Conservation (phyloP, 2,329 filamentous ascomycete species). For the Fusarium cyanostomum region DNA sequence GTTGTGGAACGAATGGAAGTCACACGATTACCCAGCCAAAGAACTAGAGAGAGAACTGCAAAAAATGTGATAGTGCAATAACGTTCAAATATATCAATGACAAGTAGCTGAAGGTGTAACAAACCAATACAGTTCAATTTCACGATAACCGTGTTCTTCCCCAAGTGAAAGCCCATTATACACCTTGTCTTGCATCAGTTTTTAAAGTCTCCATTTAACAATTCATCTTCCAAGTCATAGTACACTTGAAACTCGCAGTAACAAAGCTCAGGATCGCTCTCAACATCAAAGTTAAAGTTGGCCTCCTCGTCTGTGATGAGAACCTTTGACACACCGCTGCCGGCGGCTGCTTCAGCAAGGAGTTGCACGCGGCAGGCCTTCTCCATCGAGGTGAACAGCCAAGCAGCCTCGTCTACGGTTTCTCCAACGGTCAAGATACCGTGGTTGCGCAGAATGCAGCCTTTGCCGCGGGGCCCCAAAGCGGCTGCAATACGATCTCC, state of each 20-base stretch:
- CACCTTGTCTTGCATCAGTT: slow-evolving; percentile 10
- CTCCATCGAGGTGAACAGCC: slow-evolving; percentile 73
- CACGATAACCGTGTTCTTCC: too few relatives aligned
- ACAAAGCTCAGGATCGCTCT: slow-evolving; percentile 41
- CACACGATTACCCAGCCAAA: too few relatives aligned
- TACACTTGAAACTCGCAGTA: slow-evolving; percentile 44
- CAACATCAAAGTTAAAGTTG: slow-evolving; percentile 47
- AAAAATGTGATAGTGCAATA: too few relatives aligned
- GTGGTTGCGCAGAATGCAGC: slow-evolving; percentile 74
- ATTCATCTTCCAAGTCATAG: slow-evolving; percentile 40
- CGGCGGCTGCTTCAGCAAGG: slow-evolving; percentile 43
- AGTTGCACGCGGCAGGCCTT: slow-evolving; percentile 63
- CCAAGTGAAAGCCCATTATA: neutral
- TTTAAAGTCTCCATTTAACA: slow-evolving; percentile 37
- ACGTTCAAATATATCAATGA: too few relatives aligned
- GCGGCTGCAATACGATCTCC: slow-evolving; percentile 70
- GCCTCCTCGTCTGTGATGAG: slow-evolving; percentile 55
- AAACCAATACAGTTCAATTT: too few relatives aligned
- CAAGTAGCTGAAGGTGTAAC: too few relatives aligned
- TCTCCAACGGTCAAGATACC: slow-evolving; percentile 73
- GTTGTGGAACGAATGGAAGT: too few relatives aligned
- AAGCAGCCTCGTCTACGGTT: slow-evolving; percentile 79
- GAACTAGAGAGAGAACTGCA: too few relatives aligned
- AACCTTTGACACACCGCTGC: slow-evolving; percentile 46
- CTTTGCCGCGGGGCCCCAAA: slow-evolving; percentile 66